Percentiles rank a stretch among this genome's conserved stretches.
phyloP scores from a whole-genome alignment of 2,329 filamentous ascomycete genomes.

The Nemania bipapillata region DNA sequence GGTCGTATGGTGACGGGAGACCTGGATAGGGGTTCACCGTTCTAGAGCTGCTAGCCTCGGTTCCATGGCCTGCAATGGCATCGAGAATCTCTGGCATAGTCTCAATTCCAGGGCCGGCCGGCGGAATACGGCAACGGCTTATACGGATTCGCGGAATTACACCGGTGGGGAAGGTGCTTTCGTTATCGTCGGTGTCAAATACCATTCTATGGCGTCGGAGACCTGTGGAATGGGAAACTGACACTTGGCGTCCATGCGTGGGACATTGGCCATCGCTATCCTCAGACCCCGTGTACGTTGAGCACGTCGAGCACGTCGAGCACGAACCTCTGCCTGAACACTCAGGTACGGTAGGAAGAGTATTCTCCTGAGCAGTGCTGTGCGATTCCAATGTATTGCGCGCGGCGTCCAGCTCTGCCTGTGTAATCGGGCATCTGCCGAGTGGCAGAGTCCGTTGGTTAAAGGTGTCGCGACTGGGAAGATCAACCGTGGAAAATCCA shows the following conservation, averaged over 20 bases:
- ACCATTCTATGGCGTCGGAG: slow-evolving; percentile 8
- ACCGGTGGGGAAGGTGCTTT: background rate
- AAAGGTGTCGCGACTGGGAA: background rate
- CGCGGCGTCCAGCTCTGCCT: slow-evolving; percentile 15
- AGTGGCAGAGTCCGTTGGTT: background rate
- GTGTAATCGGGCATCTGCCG: slow-evolving; percentile 15
- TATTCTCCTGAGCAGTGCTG: background rate
- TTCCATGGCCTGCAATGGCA: too few species aligned
- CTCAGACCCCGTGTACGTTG: too few species aligned
- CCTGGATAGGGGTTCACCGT: too few species aligned
- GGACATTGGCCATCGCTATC: background rate
- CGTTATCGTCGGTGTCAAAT: background rate
- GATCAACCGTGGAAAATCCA: background rate
- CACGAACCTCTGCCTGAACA: background rate
- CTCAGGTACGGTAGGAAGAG: background rate
- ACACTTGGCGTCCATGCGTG: background rate
- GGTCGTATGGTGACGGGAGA: too few species aligned
- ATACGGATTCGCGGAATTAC: background rate
- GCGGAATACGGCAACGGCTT: too few species aligned
- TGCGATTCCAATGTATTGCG: background rate
- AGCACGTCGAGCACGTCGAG: too few species aligned
- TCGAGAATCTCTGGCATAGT: slow-evolving; percentile 1
- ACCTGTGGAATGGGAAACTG: background rate
- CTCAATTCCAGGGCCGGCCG: background rate
- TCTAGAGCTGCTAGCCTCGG: too few species aligned